Evolutionary conservation across 805 yeast species (phyloP).

Genomic region (Yamadazyma sp.): DNA sequence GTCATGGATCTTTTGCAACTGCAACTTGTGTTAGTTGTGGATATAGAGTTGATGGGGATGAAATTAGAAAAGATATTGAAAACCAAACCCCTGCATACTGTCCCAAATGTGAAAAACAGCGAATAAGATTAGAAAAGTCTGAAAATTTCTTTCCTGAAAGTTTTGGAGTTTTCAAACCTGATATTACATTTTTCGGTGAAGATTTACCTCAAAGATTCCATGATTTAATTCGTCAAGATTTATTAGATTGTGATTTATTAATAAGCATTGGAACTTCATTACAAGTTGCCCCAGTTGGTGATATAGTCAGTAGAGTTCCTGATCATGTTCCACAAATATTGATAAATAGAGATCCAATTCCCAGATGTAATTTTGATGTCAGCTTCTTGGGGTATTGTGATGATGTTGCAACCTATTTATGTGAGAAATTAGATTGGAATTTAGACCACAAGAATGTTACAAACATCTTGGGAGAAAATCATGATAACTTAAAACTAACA

Average conservation of each 20-base stretch:
- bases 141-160: constrained; percentile 28
- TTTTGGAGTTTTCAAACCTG: constrained; percentile 73
- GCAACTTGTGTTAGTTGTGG: constrained; percentile 79
- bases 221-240: constrained; percentile 43
- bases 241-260: constrained; percentile 71
- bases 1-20: constrained; percentile 76
- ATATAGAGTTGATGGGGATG: constrained; percentile 49
- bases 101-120: constrained; percentile 26
- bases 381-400: constrained; percentile 40
- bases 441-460: constrained; percentile 28
- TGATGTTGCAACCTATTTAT: constrained; percentile 34
- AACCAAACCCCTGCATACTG: constrained; percentile 54
- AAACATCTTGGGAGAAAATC: constrained; percentile 14
- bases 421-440: constrained; percentile 33
- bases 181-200: constrained; percentile 81
- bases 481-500: constrained; percentile 7
- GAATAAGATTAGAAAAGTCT: constrained; percentile 17
- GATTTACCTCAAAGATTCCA: constrained; percentile 50
- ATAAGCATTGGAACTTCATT: constrained; percentile 83
- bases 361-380: constrained; percentile 37
- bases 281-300: constrained; percentile 55
- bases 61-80: constrained; percentile 46
- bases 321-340: constrained; percentile 34
- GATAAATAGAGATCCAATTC: constrained; percentile 37
- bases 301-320: constrained; percentile 34